Conservation (phyloP, 225 moss, liverwort and hornwort genomes). For the Physcomitrellopsis africana region DNA sequence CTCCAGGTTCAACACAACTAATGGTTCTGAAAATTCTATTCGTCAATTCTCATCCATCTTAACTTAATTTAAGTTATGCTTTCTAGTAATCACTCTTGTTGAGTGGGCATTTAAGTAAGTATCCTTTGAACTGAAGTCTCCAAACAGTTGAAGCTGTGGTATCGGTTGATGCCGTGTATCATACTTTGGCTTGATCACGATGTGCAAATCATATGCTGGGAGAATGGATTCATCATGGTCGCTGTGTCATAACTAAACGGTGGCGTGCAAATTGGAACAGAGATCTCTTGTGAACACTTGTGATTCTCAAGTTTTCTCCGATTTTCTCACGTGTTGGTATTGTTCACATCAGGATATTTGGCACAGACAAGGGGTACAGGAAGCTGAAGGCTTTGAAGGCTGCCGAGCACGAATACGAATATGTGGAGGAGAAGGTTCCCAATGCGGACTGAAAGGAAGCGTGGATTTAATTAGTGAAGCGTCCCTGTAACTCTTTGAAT, state of each 20-base stretch:
- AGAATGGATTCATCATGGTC: no score
- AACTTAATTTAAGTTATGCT: background rate
- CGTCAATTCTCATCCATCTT: background rate
- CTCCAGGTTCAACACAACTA: background rate
- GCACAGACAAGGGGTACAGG: slow-evolving; percentile 66
- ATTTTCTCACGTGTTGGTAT: background rate
- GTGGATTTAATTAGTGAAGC: slow-evolving; percentile 40
- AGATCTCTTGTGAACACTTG: background rate
- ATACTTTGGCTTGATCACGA: no score
- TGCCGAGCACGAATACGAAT: slow-evolving; percentile 58
- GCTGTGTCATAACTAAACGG: no score
- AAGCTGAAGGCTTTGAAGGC: slow-evolving; percentile 64
- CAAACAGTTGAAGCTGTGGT: no score
- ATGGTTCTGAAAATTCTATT: background rate
- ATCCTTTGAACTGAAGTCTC: no score
- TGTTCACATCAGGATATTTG: slow-evolving; percentile 51
- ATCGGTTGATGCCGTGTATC: no score
- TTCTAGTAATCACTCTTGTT: no score
- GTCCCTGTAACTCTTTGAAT: slow-evolving; percentile 78
- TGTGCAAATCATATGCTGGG: no score
- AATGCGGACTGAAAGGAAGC: slow-evolving; percentile 49
- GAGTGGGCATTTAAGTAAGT: no score
- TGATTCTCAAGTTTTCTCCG: no score
- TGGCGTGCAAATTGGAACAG: background rate
- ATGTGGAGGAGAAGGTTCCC: slow-evolving; percentile 60